Evolutionary conservation across 2,329 filamentous ascomycete genomes (phyloP).

Genomic region (Falciphora oryzae): DNA sequence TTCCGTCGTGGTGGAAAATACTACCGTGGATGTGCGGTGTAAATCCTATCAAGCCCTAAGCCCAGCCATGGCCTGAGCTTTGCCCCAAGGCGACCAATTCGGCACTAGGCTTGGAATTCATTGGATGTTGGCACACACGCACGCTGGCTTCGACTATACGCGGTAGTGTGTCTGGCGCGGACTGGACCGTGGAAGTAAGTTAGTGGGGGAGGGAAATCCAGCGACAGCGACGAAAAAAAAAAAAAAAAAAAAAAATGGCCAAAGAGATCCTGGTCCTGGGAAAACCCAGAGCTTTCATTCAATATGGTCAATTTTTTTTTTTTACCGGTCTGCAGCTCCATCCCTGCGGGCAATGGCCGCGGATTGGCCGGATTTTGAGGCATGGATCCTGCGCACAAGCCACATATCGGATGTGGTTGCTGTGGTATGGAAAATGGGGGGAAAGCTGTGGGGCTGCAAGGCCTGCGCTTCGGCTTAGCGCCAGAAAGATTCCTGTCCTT

Average conservation of each 20-base stretch:
- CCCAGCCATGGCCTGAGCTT: not conserved
- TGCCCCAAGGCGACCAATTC: not conserved
- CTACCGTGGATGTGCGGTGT: not conserved
- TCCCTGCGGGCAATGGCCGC: not conserved
- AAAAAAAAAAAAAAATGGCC: conserved; percentile 12
- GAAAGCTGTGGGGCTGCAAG: not conserved
- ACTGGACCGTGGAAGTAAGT: not conserved
- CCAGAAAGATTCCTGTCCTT: conserved; percentile 48
- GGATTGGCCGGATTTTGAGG: not conserved
- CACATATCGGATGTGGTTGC: conserved; percentile 9
- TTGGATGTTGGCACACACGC: not conserved
- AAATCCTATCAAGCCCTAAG: not conserved
- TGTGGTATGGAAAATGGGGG: conserved; percentile 7
- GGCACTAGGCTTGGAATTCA: not conserved
- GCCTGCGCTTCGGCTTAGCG: conserved; percentile 17
- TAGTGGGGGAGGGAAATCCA: not conserved
- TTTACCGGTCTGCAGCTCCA: not conserved
- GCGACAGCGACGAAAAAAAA: conserved; percentile 9
- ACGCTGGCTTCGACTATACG: not conserved
- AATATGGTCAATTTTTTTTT: not conserved
- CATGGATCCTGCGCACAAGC: conserved; percentile 5
- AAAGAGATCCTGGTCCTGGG: not conserved
- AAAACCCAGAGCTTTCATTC: not conserved
- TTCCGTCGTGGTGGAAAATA: too few species aligned
- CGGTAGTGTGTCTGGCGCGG: too few species aligned